Conservation (phyloP, 2,329 filamentous ascomycete species). For the Penicillium sp. region DNA sequence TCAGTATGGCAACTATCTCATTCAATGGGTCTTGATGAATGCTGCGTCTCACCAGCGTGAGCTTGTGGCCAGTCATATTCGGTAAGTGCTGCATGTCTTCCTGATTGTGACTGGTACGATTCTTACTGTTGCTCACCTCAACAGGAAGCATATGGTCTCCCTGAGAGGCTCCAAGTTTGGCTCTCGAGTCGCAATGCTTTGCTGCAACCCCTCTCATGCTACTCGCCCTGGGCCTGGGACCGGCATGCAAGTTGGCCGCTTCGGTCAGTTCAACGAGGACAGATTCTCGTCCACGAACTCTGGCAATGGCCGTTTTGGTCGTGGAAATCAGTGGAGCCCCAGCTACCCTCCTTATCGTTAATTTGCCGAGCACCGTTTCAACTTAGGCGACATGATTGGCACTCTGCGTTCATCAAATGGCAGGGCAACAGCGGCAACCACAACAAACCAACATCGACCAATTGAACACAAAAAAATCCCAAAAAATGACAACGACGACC, state of each 20-base stretch:
- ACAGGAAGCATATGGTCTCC: conserved; percentile 95
- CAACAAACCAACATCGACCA: background rate
- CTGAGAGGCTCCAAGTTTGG: conserved; percentile 98
- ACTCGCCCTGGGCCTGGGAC: conserved; percentile 86
- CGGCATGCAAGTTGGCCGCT: conserved; percentile 64
- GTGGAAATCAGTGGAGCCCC: conserved; percentile 40
- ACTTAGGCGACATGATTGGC: background rate
- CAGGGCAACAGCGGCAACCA: background rate
- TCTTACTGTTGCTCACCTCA: conserved; percentile 3
- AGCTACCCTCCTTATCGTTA: conserved; percentile 42
- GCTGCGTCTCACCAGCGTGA: conserved; percentile 86
- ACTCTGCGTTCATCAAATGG: background rate
- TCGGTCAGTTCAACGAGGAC: conserved; percentile 54
- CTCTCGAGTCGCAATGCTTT: conserved; percentile 97
- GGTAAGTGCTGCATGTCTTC: conserved; percentile 43
- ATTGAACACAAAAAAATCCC: background rate
- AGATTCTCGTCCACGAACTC: conserved; percentile 42
- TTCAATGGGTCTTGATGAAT: conserved; percentile 95
- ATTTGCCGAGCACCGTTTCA: conserved; percentile 3
- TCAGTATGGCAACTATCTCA: conserved; percentile 97
- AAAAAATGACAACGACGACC: background rate
- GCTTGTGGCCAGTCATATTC: conserved; percentile 88
- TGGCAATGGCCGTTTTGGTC: conserved; percentile 38
- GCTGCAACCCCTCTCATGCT: conserved; percentile 87
- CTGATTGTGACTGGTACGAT: background rate